These are phyloP conservation scores for Saccharomycopsis sp. DNA, from an alignment of 805 yeast species.

Conservation along the genomic window DNA sequence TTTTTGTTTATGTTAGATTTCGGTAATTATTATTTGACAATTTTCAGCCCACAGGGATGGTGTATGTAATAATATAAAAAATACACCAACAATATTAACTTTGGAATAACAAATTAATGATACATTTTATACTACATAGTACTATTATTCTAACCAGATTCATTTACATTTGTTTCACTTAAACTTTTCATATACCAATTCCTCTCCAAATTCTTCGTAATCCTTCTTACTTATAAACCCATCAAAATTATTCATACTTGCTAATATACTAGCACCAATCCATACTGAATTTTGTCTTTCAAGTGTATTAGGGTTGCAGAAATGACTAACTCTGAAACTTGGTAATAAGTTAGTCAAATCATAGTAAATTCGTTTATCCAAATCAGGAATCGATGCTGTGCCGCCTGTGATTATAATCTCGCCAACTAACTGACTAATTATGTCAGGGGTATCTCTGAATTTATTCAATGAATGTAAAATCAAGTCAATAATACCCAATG, in stretches of 20 bases:
- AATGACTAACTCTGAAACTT: slow-evolving; percentile 60
- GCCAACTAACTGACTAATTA: slow-evolving; percentile 39
- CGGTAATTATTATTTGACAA: no score
- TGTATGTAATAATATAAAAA: no score
- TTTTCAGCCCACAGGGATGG: no score
- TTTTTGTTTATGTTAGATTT: no score
- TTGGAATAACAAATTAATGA: no score
- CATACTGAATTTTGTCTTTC: slow-evolving; percentile 68
- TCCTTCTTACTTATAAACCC: slow-evolving; percentile 72
- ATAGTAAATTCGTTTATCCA: slow-evolving; percentile 56
- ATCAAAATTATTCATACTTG: slow-evolving; percentile 75
- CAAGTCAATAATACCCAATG: slow-evolving; percentile 33
- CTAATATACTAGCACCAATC: slow-evolving; percentile 76
- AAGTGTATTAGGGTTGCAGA: slow-evolving; percentile 54
- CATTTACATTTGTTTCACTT: no score
- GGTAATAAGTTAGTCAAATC: slow-evolving; percentile 60
- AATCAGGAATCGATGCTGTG: slow-evolving; percentile 59
- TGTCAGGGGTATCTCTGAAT: slow-evolving; percentile 35
- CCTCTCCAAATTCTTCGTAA: slow-evolving; percentile 63
- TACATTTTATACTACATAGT: no score
- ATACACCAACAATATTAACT: no score
- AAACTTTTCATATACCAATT: slow-evolving; percentile 37
- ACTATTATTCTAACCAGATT: no score
- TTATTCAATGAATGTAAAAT: slow-evolving; percentile 36
- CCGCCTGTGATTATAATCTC: slow-evolving; percentile 76